These are phyloP conservation scores for Aspergillus funiculosus DNA, from an alignment of 495 filamentous ascomycete species.

Conservation along the genomic window DNA sequence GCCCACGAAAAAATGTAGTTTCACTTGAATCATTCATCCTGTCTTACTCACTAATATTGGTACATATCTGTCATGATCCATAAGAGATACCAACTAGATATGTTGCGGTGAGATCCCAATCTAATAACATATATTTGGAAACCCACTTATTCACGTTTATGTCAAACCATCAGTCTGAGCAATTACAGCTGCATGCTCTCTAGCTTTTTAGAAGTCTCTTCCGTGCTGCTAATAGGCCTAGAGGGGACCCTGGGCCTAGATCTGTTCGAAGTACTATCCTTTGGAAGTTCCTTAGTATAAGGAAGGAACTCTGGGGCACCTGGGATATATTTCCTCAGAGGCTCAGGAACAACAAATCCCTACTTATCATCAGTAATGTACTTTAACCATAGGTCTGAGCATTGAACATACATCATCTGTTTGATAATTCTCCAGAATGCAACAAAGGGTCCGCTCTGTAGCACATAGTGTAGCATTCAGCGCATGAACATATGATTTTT, in stretches of 20 bases:
- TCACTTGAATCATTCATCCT: no score
- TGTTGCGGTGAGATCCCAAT: no score
- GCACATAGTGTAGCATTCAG: constrained; percentile 90
- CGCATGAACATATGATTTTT: constrained; percentile 91
- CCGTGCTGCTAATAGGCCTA: constrained; percentile 18
- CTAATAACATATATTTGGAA: no score
- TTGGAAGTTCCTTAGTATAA: constrained; percentile 77
- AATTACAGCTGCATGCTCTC: constrained; percentile 35
- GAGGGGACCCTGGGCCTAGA: constrained; percentile 41
- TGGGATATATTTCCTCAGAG: constrained; percentile 86
- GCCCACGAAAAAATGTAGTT: no score
- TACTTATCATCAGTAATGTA: constrained; percentile 25
- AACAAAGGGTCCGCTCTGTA: constrained; percentile 90
- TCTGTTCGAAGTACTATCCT: constrained; percentile 60
- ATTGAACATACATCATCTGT: constrained; percentile 61
- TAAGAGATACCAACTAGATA: no score
- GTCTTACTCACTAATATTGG: no score
- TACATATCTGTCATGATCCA: no score
- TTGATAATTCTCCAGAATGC: constrained; percentile 94
- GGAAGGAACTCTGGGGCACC: constrained; percentile 82
- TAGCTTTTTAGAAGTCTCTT: constrained; percentile 38
- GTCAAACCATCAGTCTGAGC: neutral
- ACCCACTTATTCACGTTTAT: no score
- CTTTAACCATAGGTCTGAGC: constrained; percentile 2
- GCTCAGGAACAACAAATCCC: constrained; percentile 81